phyloP scores from a whole-genome alignment of 495 filamentous ascomycete genomes.

The Aspergillus cavernicola region DNA sequence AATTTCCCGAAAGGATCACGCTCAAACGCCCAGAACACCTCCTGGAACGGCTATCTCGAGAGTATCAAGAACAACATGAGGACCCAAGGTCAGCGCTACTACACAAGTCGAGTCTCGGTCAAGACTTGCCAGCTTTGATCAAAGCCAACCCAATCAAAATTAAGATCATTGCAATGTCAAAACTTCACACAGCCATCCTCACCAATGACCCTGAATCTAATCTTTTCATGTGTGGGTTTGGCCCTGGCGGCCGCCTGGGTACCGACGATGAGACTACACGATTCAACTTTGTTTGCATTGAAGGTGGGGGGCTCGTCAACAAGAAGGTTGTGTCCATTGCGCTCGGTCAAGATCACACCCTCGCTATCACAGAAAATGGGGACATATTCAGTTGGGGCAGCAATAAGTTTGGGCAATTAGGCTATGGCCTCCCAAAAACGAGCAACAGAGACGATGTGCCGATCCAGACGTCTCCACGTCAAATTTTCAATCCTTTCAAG shows the following conservation, averaged over 20 bases:
- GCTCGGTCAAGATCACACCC: constrained; percentile 85
- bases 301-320: constrained; percentile 64
- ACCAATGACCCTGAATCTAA: constrained; percentile 90
- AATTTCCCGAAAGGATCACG: constrained; percentile 79
- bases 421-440: constrained; percentile 63
- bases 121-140: constrained; percentile 64
- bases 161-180: constrained; percentile 78
- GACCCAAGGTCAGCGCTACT: constrained; percentile 16
- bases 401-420: constrained; percentile 83
- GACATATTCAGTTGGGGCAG: constrained; percentile 91
- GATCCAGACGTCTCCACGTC: constrained; percentile 73
- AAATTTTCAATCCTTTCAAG: constrained; percentile 88
- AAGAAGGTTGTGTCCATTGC: constrained; percentile 69
- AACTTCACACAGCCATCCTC: constrained; percentile 85
- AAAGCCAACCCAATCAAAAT: constrained; percentile 66
- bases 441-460: constrained; percentile 64
- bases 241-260: constrained; percentile 83
- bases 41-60: constrained; percentile 61
- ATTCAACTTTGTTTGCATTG: constrained; percentile 77
- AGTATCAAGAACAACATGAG: constrained; percentile 46
- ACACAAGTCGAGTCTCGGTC: constrained; percentile 19
- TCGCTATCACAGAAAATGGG: constrained; percentile 76
- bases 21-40: constrained; percentile 80
- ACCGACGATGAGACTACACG: constrained; percentile 85
- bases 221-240: constrained; percentile 89